phyloP scores from a whole-genome alignment of 2,329 filamentous ascomycete species.

The Cytospora mali region DNA sequence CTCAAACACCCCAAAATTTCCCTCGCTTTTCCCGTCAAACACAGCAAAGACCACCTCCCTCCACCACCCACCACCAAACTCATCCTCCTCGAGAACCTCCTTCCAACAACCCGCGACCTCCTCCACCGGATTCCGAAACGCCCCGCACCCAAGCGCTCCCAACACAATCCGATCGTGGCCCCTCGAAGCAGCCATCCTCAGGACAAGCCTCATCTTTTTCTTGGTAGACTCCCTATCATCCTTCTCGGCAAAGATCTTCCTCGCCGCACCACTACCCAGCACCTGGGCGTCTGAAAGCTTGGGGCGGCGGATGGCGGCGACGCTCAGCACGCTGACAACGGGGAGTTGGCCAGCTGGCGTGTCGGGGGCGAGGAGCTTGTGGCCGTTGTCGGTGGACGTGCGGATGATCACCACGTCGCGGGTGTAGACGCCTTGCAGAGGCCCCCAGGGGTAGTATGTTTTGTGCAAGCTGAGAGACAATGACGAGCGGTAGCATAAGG shows the following conservation, averaged over 20 bases:
- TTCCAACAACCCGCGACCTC: conserved; percentile 65
- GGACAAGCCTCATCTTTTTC: conserved; percentile 62
- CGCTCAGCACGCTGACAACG: conserved; percentile 60
- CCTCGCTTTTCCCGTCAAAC: conserved; percentile 45
- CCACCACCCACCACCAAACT: conserved; percentile 68
- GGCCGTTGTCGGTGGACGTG: conserved; percentile 31
- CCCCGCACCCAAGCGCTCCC: conserved; percentile 70
- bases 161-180: conserved; percentile 63
- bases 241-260: conserved; percentile 43
- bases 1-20: conserved; percentile 55
- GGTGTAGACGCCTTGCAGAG: conserved; percentile 36
- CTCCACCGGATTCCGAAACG: conserved; percentile 61
- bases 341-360: conserved; percentile 41
- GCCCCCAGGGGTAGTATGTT: conserved; percentile 32
- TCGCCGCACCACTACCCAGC: conserved; percentile 32
- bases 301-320: conserved; percentile 56
- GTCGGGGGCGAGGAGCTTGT: conserved; percentile 33
- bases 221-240: conserved; percentile 56
- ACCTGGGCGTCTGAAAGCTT: conserved; percentile 29
- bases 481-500: conserved; percentile 65
- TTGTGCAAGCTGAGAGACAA: conserved; percentile 51
- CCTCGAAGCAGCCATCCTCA: conserved; percentile 59
- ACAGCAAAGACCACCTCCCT: conserved; percentile 66
- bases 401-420: conserved; percentile 39
- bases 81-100: conserved; percentile 59